Conservation (phyloP, 1,139 yeast genomes). For the Pneumocystis carinii region DNA sequence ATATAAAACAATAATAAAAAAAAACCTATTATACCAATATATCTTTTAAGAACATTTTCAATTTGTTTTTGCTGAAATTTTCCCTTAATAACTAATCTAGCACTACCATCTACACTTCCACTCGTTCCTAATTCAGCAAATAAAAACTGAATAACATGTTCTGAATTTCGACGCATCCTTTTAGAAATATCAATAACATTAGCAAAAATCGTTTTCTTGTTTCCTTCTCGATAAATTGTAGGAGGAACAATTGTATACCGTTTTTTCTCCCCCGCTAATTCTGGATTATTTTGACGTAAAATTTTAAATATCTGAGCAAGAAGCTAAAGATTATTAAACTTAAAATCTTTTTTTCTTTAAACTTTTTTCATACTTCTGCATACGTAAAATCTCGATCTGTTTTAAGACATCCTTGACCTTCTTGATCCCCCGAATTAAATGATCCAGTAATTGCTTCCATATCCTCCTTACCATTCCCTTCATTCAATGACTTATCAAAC, state of each 20-base stretch:
- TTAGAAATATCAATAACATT: slow-evolving; percentile 90
- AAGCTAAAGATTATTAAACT: background rate
- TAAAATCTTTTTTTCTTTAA: too few species aligned
- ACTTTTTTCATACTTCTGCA: slow-evolving; percentile 58
- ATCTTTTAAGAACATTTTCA: slow-evolving; percentile 91
- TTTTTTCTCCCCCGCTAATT: slow-evolving; percentile 85
- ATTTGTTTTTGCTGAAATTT: slow-evolving; percentile 95
- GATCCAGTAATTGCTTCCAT: slow-evolving; percentile 8
- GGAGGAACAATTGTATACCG: slow-evolving; percentile 98
- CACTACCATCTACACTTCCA: slow-evolving; percentile 96
- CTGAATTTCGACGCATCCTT: slow-evolving; percentile 90
- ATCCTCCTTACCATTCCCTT: slow-evolving; percentile 8
- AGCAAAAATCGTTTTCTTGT: slow-evolving; percentile 88
- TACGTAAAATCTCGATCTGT: slow-evolving; percentile 51
- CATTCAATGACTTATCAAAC: background rate
- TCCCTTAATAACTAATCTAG: slow-evolving; percentile 93
- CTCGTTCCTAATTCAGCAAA: slow-evolving; percentile 99
- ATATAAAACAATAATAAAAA: background rate
- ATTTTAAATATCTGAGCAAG: slow-evolving; percentile 37
- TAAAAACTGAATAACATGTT: slow-evolving; percentile 87
- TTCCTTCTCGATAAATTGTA: slow-evolving; percentile 90
- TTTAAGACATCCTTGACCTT: slow-evolving; percentile 14
- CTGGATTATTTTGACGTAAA: slow-evolving; percentile 88
- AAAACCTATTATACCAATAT: slow-evolving; percentile 23
- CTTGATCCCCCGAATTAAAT: slow-evolving; percentile 5